Evolutionary conservation across 2,329 filamentous ascomycete species (phyloP).

Genomic region (Penicillium brasilianum): DNA sequence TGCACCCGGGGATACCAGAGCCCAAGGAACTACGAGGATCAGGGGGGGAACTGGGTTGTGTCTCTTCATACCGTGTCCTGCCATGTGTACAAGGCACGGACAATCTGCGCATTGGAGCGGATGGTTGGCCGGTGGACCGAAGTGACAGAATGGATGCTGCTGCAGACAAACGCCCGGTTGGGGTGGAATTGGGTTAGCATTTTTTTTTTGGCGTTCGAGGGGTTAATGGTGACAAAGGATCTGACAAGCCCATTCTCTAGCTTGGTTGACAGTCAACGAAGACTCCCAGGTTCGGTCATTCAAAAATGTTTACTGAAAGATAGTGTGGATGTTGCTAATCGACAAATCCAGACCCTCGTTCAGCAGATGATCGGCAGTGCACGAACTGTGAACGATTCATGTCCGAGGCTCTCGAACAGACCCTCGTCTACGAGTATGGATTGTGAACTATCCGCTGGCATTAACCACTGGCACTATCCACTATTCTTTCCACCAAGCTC

Average conservation of each 20-base stretch:
- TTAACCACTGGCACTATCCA: too few relatives aligned
- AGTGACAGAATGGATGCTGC: not conserved
- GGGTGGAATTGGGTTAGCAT: not conserved
- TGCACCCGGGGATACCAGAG: not conserved
- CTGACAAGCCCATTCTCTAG: not conserved
- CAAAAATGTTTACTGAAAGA: not conserved
- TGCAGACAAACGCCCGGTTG: not conserved
- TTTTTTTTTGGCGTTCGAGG: too few relatives aligned
- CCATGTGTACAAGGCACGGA: conserved; percentile 1
- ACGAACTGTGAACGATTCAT: not conserved
- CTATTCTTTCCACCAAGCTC: not conserved
- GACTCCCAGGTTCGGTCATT: not conserved
- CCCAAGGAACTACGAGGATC: not conserved
- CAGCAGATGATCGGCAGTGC: conserved; percentile 2
- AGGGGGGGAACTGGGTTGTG: not conserved
- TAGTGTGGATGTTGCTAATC: not conserved
- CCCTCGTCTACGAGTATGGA: not conserved
- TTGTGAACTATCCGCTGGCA: not conserved
- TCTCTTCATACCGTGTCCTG: not conserved
- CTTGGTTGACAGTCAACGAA: not conserved
- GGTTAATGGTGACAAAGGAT: not conserved
- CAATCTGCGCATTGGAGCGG: not conserved
- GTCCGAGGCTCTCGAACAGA: not conserved
- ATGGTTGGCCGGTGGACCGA: not conserved
- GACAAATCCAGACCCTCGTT: not conserved